Conservation (phyloP, 768 basidiomycete species). For the Gymnopilus dilepis region DNA sequence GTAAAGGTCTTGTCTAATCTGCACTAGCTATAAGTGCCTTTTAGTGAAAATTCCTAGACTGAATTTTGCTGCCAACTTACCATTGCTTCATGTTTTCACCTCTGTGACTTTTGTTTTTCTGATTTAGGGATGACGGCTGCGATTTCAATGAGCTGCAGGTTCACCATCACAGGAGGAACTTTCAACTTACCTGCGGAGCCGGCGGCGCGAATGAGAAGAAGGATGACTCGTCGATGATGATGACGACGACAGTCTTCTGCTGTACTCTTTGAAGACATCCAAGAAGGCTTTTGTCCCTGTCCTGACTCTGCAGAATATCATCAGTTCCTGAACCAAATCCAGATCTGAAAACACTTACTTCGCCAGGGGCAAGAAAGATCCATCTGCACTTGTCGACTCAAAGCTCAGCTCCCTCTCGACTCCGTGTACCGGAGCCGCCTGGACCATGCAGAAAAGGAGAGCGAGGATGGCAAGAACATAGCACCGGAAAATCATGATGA, state of each 20-base stretch:
- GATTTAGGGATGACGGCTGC: constrained; percentile 25
- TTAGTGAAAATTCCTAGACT: background rate
- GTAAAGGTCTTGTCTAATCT: constrained; percentile 1
- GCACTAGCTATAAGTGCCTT: background rate
- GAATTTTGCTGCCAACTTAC: background rate
- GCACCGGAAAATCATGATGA: constrained; percentile 20
- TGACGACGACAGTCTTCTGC: constrained; percentile 3
- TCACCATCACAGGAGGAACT: background rate
- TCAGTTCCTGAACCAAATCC: background rate
- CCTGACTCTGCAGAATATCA: constrained; percentile 1
- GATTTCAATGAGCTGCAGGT: background rate
- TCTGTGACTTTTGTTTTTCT: background rate
- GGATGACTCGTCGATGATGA: constrained; percentile 8
- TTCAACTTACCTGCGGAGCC: constrained; percentile 20
- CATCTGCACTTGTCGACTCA: background rate
- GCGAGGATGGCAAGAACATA: constrained; percentile 18
- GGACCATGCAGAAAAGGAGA: constrained; percentile 14
- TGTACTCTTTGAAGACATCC: constrained; percentile 11
- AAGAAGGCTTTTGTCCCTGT: constrained; percentile 11
- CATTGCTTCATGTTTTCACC: background rate
- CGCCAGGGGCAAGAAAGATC: background rate
- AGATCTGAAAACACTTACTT: background rate
- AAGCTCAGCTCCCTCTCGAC: constrained; percentile 2
- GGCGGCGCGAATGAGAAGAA: constrained; percentile 12
- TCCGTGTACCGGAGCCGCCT: constrained; percentile 19